Conservation (phyloP, 2,329 filamentous ascomycete genomes). For the Nigrograna mackinnonii region DNA sequence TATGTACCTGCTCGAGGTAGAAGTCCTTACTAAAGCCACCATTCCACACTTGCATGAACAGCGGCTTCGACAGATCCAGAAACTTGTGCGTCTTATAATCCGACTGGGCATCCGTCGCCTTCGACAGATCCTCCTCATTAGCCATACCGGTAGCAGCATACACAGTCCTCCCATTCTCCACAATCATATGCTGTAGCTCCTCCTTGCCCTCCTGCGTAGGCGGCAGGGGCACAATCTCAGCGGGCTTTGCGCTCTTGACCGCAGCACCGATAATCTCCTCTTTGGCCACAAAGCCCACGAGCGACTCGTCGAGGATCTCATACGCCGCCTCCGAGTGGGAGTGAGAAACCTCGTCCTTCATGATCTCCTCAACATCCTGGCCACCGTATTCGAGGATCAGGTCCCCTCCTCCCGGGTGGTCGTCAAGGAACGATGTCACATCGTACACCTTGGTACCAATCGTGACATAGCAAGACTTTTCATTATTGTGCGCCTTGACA, state of each 20-base stretch:
- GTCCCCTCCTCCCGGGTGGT: constrained; percentile 88
- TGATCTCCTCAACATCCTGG: constrained; percentile 79
- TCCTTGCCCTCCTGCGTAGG: constrained; percentile 52
- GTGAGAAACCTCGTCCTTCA: constrained; percentile 83
- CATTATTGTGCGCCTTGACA: constrained; percentile 77
- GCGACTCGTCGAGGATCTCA: constrained; percentile 85
- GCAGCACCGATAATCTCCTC: constrained; percentile 59
- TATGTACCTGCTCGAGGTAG: constrained; percentile 94
- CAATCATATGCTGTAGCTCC: constrained; percentile 59
- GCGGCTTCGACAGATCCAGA: constrained; percentile 81
- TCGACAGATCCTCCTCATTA: constrained; percentile 80
- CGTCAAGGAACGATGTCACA: constrained; percentile 85
- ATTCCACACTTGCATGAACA: constrained; percentile 85
- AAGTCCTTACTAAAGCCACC: constrained; percentile 94
- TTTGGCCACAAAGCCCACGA: constrained; percentile 77
- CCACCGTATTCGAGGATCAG: constrained; percentile 88
- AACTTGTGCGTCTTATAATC: constrained; percentile 96
- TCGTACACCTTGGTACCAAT: constrained; percentile 92
- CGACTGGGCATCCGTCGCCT: constrained; percentile 73
- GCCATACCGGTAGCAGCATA: constrained; percentile 81
- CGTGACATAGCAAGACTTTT: constrained; percentile 89
- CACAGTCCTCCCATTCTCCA: constrained; percentile 45
- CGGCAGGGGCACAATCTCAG: constrained; percentile 57
- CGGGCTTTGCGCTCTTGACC: constrained; percentile 51
- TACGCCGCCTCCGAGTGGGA: constrained; percentile 91